These are phyloP conservation scores for Passiflora organensis DNA, from an alignment of 345 rosid species.

Conservation along the genomic window DNA sequence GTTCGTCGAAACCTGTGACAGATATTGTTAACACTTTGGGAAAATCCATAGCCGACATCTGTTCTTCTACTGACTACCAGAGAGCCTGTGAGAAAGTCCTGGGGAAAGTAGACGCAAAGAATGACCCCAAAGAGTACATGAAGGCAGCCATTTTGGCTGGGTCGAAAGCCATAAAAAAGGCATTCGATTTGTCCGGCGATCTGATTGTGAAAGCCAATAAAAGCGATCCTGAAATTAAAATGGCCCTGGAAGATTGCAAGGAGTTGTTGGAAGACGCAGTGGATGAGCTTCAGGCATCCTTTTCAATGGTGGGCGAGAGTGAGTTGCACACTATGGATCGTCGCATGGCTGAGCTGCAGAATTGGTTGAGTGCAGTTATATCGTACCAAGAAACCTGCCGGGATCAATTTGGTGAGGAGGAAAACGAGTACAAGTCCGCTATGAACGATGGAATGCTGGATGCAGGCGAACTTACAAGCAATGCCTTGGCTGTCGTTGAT, in stretches of 20 bases:
- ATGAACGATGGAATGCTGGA: slow-evolving; percentile 1
- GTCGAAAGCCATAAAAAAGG: slow-evolving; percentile 4
- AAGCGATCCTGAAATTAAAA: neutral
- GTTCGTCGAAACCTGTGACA: too few relatives aligned
- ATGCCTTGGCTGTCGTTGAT: slow-evolving; percentile 18
- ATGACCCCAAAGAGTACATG: slow-evolving; percentile 12
- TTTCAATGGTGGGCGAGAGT: neutral
- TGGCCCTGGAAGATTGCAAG: slow-evolving; percentile 22
- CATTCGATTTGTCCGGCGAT: slow-evolving; percentile 3
- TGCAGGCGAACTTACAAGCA: slow-evolving; percentile 19
- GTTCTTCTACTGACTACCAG: neutral
- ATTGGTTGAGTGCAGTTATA: slow-evolving; percentile 21
- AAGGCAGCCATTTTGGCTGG: slow-evolving; percentile 8
- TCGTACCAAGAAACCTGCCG: slow-evolving; percentile 21
- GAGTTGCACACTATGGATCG: slow-evolving; percentile 6
- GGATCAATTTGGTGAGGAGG: slow-evolving; percentile 16
- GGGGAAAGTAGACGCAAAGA: slow-evolving; percentile 1
- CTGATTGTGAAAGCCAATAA: neutral
- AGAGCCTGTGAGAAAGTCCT: slow-evolving; percentile 8
- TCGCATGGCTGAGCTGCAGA: slow-evolving; percentile 12
- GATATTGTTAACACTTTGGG: too few relatives aligned
- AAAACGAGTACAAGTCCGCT: neutral
- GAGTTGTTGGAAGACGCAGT: slow-evolving; percentile 11
- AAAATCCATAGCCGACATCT: too few relatives aligned
- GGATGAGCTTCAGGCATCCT: slow-evolving; percentile 13